phyloP scores from a whole-genome alignment of 176 grass and related monocot species.

The Aechmea fasciata region DNA sequence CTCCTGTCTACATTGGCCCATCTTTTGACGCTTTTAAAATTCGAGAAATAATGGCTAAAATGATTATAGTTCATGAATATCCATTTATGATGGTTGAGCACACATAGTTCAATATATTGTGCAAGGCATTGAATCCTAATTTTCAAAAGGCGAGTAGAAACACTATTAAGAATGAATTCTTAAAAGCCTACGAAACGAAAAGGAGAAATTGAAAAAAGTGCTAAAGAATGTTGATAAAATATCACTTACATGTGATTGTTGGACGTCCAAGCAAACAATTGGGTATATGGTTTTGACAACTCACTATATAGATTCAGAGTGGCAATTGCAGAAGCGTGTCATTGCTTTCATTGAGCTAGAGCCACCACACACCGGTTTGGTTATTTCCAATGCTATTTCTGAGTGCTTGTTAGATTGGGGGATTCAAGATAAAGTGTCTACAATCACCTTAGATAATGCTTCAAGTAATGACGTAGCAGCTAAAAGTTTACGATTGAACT shows the following conservation, averaged over 20 bases:
- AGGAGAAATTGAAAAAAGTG: background rate
- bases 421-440: slow-evolving; percentile 4
- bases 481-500: slow-evolving; percentile 3
- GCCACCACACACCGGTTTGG: slow-evolving; percentile 1
- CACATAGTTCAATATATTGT: background rate
- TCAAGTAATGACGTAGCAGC: background rate
- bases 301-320: background rate
- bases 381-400: slow-evolving; percentile 1
- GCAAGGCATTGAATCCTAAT: background rate
- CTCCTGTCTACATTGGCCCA: no score
- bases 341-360: background rate
- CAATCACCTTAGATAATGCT: no score
- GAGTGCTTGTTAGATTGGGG: background rate
- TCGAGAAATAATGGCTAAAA: background rate
- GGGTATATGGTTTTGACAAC: slow-evolving; percentile 2
- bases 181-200: background rate
- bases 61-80: background rate
- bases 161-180: background rate
- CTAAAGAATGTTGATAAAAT: slow-evolving; percentile 9
- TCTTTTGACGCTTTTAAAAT: no score
- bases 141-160: background rate
- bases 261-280: slow-evolving; percentile 4
- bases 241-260: slow-evolving; percentile 1
- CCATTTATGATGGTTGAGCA: background rate
- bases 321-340: background rate